Evolutionary conservation across 2,329 filamentous ascomycete genomes (phyloP), one percentile per base, ranked within the genome.

Genomic region (Polychaeton citri): DNA sequence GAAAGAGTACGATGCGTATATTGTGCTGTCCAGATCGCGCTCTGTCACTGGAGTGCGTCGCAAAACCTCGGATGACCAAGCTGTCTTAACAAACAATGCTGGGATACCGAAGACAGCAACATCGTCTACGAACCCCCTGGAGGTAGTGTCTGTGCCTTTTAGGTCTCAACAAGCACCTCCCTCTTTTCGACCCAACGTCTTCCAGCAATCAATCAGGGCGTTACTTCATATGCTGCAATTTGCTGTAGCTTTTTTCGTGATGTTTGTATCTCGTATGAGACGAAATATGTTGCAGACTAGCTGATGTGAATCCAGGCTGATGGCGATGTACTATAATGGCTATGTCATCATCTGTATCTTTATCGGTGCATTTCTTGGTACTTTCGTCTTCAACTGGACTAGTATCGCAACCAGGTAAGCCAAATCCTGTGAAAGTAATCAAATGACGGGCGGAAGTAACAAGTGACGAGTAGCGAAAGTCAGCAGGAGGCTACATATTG

Each of bases 261-360:
- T 90, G 83, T 34, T 49, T 10, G 24, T 28, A n/a, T n/a, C n/a
- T n/a, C n/a, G n/a, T n/a, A n/a, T n/a, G n/a, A n/a, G n/a, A n/a
- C n/a, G n/a, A n/a, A n/a, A n/a, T n/a, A n/a, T n/a, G n/a, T n/a
- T n/a, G n/a, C n/a, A n/a, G n/a, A n/a, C n/a, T n/a, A n/a, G n/a
- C n/a, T n/a, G n/a, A n/a, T n/a, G n/a, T n/a, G n/a, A n/a, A n/a
- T n/a, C n/a, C 15, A 28, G 24, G 24, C 60, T 81, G 61, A 51
- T 77, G 18, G 69, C 72, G 15, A 77, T 77, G 72, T 76, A 75
- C 43, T 77, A 68, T 56, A 76, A 77, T 39, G 71, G 63, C 6
- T 90, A 84, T 58, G 69, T 90, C 43, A 82, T 90, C 55, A 78
- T 88, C 40, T 83, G 76, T 46, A 84, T 90, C 54, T 73, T 88